Percentiles rank a stretch among this genome's conserved stretches.
Conservation (phyloP, 306 rosid genomes). For the Cicer pinnatifidum region DNA sequence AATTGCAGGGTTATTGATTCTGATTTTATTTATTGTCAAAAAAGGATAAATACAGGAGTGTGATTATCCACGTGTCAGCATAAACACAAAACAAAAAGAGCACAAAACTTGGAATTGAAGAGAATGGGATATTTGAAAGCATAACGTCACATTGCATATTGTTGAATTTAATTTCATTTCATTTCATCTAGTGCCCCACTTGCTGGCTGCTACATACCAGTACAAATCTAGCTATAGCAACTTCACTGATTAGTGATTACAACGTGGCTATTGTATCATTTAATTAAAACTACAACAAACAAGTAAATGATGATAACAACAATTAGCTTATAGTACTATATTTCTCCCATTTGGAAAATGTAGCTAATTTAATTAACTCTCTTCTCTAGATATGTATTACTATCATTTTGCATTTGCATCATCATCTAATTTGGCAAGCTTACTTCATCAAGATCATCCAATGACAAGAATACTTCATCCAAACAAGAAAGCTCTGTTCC, state of each 20-base stretch:
- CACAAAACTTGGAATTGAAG: slow-evolving; percentile 39
- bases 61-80: slow-evolving; percentile 49
- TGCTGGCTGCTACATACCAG: slow-evolving; percentile 25
- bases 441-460: slow-evolving; percentile 96
- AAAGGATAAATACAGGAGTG: slow-evolving; percentile 11
- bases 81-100: slow-evolving; percentile 17
- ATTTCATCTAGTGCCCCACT: slow-evolving; percentile 57
- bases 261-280: slow-evolving; percentile 35
- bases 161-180: slow-evolving; percentile 39
- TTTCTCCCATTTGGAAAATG: slow-evolving; percentile 52
- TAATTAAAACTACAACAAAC: slow-evolving; percentile 30
- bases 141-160: slow-evolving; percentile 57
- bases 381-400: slow-evolving; percentile 1
- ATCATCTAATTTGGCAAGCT: slow-evolving; percentile 71
- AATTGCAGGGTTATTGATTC: slow-evolving; percentile 28
- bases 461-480: slow-evolving; percentile 93
- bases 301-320: slow-evolving; percentile 31
- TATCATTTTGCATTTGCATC: slow-evolving; percentile 40
- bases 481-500: slow-evolving; percentile 86
- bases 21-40: slow-evolving; percentile 34
- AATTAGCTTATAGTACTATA: slow-evolving; percentile 31
- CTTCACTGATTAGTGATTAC: slow-evolving; percentile 52
- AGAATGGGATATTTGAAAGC: slow-evolving; percentile 54
- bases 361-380: slow-evolving; percentile 18
- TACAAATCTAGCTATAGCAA: slow-evolving; percentile 41